A percentile compares a stretch with the other conserved stretches of the same genome.
These are phyloP conservation scores for Ceratobasidium sp. DNA, from an alignment of 1,284 basidiomycete species.

Conservation along the genomic window DNA sequence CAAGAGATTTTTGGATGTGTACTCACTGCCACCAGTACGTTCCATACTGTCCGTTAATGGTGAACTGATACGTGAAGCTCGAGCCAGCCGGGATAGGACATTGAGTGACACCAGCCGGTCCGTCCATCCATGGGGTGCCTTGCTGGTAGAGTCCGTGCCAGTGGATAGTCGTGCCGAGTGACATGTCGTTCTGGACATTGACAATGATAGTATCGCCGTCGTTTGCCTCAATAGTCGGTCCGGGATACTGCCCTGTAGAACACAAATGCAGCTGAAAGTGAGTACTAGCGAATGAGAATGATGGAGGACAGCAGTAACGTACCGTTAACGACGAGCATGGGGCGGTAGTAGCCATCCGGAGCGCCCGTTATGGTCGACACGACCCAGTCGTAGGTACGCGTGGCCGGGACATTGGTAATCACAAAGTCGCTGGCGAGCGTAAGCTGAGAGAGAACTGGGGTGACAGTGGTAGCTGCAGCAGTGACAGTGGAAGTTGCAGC, in stretches of 20 bases:
- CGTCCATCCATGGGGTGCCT: conserved; percentile 50
- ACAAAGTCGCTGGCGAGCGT: conserved; percentile 27
- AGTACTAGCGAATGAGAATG: conserved; percentile 49
- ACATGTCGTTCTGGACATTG: conserved; percentile 50
- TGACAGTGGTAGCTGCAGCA: not conserved
- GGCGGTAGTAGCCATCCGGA: conserved; percentile 49
- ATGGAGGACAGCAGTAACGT: conserved; percentile 41
- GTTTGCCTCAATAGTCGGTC: conserved; percentile 26
- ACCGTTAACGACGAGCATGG: conserved; percentile 53
- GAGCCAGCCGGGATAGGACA: conserved; percentile 54
- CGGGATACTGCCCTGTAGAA: conserved; percentile 20
- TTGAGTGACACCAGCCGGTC: conserved; percentile 52
- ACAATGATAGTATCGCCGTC: conserved; percentile 50
- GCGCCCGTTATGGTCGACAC: conserved; percentile 29
- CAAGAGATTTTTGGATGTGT: not conserved
- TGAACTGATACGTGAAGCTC: conserved; percentile 54
- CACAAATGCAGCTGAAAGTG: conserved; percentile 51
- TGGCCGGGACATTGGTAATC: conserved; percentile 25
- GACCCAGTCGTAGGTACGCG: conserved; percentile 34
- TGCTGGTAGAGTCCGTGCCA: conserved; percentile 53
- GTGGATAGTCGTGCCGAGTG: conserved; percentile 50
- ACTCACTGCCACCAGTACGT: conserved; percentile 41
- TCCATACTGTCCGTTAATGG: conserved; percentile 46
- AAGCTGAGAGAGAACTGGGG: conserved; percentile 8
- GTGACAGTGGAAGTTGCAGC: not conserved